phyloP scores from a whole-genome alignment of 208 protist genomes.

The Trypanosoma vivax region DNA sequence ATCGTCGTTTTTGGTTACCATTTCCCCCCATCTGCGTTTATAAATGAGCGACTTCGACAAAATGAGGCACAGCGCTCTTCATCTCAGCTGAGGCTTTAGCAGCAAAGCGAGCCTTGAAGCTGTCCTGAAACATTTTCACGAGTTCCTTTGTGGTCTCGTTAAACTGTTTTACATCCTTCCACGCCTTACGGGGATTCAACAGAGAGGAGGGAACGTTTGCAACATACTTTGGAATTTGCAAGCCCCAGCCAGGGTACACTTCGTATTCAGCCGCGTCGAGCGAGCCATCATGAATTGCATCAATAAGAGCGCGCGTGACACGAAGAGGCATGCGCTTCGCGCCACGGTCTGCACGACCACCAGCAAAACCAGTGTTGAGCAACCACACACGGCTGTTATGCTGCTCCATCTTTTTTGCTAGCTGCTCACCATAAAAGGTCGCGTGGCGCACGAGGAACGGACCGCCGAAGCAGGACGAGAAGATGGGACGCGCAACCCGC shows the following conservation, averaged over 20 bases:
- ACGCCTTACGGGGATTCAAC: constrained; percentile 87
- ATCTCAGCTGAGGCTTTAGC: constrained; percentile 72
- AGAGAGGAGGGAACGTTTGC: constrained; percentile 77
- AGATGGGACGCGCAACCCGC: constrained; percentile 87
- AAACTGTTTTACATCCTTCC: constrained; percentile 85
- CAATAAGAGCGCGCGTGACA: constrained; percentile 93
- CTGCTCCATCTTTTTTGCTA: constrained; percentile 89
- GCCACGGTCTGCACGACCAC: constrained; percentile 77
- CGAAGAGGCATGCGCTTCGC: constrained; percentile 87
- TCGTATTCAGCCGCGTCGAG: constrained; percentile 70
- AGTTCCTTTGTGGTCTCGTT: constrained; percentile 77
- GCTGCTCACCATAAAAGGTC: constrained; percentile 93
- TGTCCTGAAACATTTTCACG: constrained; percentile 87
- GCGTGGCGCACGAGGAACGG: constrained; percentile 95
- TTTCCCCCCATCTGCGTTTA: constrained; percentile 13
- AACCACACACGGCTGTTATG: constrained; percentile 87
- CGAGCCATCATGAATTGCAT: constrained; percentile 92
- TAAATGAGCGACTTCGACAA: constrained; percentile 38
- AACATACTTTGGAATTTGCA: constrained; percentile 80
- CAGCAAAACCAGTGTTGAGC: constrained; percentile 94
- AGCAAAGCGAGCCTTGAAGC: constrained; percentile 88
- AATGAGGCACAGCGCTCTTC: constrained; percentile 76
- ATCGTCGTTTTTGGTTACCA: too few species aligned
- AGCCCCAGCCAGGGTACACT: constrained; percentile 81
- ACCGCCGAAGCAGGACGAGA: constrained; percentile 94